Base-by-base conservation (phyloP, 305 asterid species). In the Solanum hybrid region DNA sequence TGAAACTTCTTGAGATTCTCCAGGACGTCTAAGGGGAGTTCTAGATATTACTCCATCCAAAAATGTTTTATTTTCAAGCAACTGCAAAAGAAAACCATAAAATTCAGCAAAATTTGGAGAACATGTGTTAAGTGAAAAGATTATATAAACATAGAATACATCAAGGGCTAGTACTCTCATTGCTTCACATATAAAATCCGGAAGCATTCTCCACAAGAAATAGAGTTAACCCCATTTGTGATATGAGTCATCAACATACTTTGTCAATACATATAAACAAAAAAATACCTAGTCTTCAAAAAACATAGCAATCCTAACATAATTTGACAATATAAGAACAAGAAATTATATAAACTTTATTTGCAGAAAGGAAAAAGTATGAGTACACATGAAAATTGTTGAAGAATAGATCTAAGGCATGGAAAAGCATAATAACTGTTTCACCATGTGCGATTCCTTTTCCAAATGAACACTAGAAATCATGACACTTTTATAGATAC, bases 1-100 rank as follows among this genome's bases (percentile, higher is more conserved):
- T 9, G 99, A 96, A 12, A 96, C 99, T 92, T 97, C 99, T 89
- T 93, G 87, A 1, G 98, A 92, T 92, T 97, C 98, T 89, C 99
- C 99, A 4, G 93, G 93, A 29, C 99, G 99, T 83, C 92, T 92
- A 26, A 96, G 93, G 36, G 99, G 99, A n/a, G 99, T 96, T 91
- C 97, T 93, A 0, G 98, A 94, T 92, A 91, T 88, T 75, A 96
- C 89, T 36, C 87, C 73, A 22, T 96, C 95, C 91, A 95, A 20
- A 90, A 97, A 95, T 91, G 94, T 94, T 90, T 95, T 88, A 87
- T 96, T 93, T 4, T 91, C 95, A 10, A 97, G 97, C 92, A 96
- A 87, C 99, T 95, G 97, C 94, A 95, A 75, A 79, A 84, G 41
- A 37, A 79, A 87, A n/a, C 39, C 61, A 27, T 51, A 12, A 20